Percentiles rank a stretch among this genome's conserved stretches.
phyloP scores from a whole-genome alignment of 352 stramenopile species.

The Phytophthora melonis region DNA sequence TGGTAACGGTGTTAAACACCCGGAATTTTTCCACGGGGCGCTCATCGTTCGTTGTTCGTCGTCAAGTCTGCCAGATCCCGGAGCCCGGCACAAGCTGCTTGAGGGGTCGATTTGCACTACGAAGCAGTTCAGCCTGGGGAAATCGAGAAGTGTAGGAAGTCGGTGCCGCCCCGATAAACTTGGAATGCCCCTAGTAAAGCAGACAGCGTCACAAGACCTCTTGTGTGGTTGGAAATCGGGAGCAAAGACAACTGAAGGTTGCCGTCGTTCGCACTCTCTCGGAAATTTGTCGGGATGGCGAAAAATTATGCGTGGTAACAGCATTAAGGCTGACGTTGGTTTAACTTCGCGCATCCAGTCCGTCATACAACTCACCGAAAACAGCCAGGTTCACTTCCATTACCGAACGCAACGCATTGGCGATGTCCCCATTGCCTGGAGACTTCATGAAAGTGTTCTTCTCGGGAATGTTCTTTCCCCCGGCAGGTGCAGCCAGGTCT shows the following conservation, averaged over 20 bases:
- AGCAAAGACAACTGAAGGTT: not conserved
- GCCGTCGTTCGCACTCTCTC: not conserved
- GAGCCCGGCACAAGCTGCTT: not conserved
- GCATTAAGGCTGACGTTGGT: not conserved
- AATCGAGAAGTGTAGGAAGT: not conserved
- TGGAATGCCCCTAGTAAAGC: no score
- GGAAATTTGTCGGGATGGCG: not conserved
- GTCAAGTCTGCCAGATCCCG: slow-evolving; percentile 21
- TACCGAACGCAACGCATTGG: not conserved
- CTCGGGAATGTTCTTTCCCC: slow-evolving; percentile 4
- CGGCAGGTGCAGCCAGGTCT: not conserved
- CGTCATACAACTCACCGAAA: not conserved
- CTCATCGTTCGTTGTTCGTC: slow-evolving; percentile 2
- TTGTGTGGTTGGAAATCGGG: not conserved
- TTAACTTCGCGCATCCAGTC: not conserved
- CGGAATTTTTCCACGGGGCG: slow-evolving; percentile 17
- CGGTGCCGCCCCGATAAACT: not conserved
- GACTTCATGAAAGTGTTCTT: not conserved
- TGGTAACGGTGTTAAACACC: slow-evolving; percentile 37
- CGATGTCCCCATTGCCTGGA: not conserved
- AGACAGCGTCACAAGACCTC: not conserved
- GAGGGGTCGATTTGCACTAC: not conserved
- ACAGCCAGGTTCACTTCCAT: not conserved
- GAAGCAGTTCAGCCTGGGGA: slow-evolving; percentile 4
- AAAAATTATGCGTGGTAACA: not conserved